These are phyloP conservation scores for Athelia sp. DNA, from an alignment of 1,284 basidiomycete species.

Conservation along the genomic window DNA sequence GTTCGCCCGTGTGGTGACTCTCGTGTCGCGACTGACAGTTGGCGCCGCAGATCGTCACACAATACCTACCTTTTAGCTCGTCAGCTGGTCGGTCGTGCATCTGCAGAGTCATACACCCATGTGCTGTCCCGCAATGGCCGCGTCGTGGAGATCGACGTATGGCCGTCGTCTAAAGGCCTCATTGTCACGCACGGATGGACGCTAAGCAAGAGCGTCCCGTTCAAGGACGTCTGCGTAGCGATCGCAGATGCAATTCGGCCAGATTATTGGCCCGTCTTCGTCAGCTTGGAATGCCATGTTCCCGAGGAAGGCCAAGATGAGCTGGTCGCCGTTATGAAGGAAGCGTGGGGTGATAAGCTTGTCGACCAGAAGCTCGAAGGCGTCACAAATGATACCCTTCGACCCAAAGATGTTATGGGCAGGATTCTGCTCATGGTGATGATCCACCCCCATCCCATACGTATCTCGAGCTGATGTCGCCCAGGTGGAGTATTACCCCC, in stretches of 20 bases:
- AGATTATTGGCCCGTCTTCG: slow-evolving; percentile 51
- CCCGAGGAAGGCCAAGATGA: slow-evolving; percentile 42
- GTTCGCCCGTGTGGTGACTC: too few species aligned
- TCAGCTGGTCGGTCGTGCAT: slow-evolving; percentile 54
- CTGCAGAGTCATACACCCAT: slow-evolving; percentile 50
- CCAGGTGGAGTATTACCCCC: slow-evolving; percentile 54
- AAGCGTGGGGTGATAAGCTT: slow-evolving; percentile 52
- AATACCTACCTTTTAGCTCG: slow-evolving; percentile 62
- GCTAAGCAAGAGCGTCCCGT: slow-evolving; percentile 42
- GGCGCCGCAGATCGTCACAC: slow-evolving; percentile 46
- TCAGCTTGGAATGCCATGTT: slow-evolving; percentile 65
- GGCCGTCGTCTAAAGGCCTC: slow-evolving; percentile 49
- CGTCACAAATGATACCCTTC: slow-evolving; percentile 28
- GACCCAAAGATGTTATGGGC: slow-evolving; percentile 45
- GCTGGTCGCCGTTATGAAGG: slow-evolving; percentile 51
- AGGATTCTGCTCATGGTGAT: slow-evolving; percentile 57
- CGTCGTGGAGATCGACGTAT: slow-evolving; percentile 70
- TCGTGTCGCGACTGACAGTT: background rate
- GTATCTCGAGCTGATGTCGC: slow-evolving; percentile 1
- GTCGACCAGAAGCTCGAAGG: slow-evolving; percentile 33
- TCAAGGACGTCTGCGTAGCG: slow-evolving; percentile 46
- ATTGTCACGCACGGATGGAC: slow-evolving; percentile 62
- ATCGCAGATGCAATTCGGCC: slow-evolving; percentile 39
- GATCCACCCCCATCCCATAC: background rate
- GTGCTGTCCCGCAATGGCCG: slow-evolving; percentile 49